These are phyloP conservation scores for Eucalyptus tenuipes DNA, from an alignment of 345 rosid species.

Conservation along the genomic window DNA sequence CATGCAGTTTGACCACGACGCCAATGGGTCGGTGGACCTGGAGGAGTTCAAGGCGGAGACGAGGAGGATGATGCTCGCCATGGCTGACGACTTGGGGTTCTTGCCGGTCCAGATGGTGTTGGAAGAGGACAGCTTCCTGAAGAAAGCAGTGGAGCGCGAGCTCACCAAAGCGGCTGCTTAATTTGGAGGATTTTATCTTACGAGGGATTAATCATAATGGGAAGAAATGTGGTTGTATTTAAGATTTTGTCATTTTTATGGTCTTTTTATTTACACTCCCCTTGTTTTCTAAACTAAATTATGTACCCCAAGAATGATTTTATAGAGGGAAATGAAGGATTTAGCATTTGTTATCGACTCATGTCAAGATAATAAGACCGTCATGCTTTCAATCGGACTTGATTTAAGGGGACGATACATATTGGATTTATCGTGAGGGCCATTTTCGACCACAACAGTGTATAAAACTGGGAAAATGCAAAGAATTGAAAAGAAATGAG, in stretches of 20 bases:
- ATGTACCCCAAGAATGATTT: not conserved
- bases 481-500: not conserved
- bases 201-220: not conserved
- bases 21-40: conserved; percentile 1
- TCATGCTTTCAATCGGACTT: not conserved
- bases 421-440: not conserved
- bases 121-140: conserved; percentile 34
- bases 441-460: not conserved
- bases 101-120: conserved; percentile 36
- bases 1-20: not conserved
- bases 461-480: not conserved
- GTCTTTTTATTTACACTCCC: not conserved
- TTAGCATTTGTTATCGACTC: not conserved
- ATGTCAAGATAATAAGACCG: not conserved
- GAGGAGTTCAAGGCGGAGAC: conserved; percentile 4
- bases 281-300: not conserved
- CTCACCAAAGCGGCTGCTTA: not conserved
- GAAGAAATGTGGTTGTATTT: not conserved
- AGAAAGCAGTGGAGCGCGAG: conserved; percentile 34
- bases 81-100: conserved; percentile 12
- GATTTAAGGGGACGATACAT: not conserved
- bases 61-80: conserved; percentile 2
- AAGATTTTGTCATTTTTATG: not conserved
- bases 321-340: not conserved
- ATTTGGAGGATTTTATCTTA: not conserved